These are phyloP conservation scores for Fusarium avenaceum DNA, from an alignment of 2,329 filamentous ascomycete genomes.

Conservation along the genomic window DNA sequence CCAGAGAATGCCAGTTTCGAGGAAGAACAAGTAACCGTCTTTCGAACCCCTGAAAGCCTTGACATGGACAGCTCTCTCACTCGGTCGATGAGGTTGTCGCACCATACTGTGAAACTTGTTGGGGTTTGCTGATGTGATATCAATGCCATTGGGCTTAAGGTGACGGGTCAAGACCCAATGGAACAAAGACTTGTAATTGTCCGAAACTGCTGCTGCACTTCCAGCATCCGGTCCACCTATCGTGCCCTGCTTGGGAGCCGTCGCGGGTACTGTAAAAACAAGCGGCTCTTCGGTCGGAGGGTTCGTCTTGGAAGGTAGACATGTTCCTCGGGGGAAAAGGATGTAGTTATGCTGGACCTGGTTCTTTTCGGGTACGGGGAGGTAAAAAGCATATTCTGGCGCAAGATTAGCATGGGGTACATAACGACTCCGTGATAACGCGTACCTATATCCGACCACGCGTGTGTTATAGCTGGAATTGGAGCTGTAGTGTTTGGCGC, in stretches of 20 bases:
- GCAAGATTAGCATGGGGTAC: conserved; percentile 18
- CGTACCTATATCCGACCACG: conserved; percentile 73
- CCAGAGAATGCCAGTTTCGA: conserved; percentile 76
- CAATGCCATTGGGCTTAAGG: conserved; percentile 62
- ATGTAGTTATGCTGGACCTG: conserved; percentile 76
- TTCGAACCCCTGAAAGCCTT: conserved; percentile 76
- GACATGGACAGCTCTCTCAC: conserved; percentile 74
- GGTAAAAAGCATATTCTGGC: conserved; percentile 72
- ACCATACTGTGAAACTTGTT: conserved; percentile 69
- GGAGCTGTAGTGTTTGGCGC: conserved; percentile 65
- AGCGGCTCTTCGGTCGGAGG: conserved; percentile 67
- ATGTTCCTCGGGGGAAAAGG: conserved; percentile 69
- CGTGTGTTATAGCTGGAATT: conserved; percentile 67
- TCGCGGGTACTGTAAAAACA: conserved; percentile 73
- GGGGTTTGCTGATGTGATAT: conserved; percentile 67
- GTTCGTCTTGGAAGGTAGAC: conserved; percentile 64
- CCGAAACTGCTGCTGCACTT: conserved; percentile 67
- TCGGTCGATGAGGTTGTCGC: conserved; percentile 69
- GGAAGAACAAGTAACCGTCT: conserved; percentile 76
- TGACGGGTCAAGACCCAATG: conserved; percentile 71
- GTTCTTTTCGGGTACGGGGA: conserved; percentile 74
- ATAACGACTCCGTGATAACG: neutral
- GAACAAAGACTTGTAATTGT: conserved; percentile 70
- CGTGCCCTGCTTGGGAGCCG: conserved; percentile 71
- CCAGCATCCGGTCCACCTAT: conserved; percentile 65